Evolutionary conservation across 805 yeast species (phyloP), one percentile per base, ranked within the genome.

Genomic region (Spathaspora arborariae): DNA sequence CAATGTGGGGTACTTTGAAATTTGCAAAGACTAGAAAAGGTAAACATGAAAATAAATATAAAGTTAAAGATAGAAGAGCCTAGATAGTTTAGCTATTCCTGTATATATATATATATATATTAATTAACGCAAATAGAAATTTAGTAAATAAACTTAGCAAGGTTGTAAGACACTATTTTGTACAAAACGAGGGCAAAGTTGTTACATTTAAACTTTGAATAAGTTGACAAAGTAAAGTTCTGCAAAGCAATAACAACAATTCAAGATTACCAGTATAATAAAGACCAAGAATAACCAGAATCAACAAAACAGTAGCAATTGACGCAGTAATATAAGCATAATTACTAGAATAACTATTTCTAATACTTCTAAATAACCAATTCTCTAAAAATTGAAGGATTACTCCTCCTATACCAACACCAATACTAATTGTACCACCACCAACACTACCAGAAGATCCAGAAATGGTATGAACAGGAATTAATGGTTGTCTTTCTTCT

Each of bases 1-100:
- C 96, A 46, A 95, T 95, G 65, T 92, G 98, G 97, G 99, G 99
- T 60, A 84, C 84, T 50, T 92, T 92, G 78, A 95, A 94, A 67
- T 85, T 88, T 47, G 91, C 82, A 74, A 91, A 89, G 80, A 94
- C 98, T 13, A 84, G 99, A 72, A 82, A 85, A 57, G 95, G 96
- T 62, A 89, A 88, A 71, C 78, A 88, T 64, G 83, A 76, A 53
- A 94, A 94, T 67, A 84, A 80, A 69, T 76, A 79, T 80, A 86
- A 88, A 76, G 88, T 90, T 45, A 83, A 85, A 64, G 97, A 92
- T 68, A 85, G 98, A 74, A 57, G 58, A 53, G 57, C 50, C 8
- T 24, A n/a, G 26, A 39, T 39, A 13, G 19, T 18, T 36, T 19
- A n/a, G 24, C n/a, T 26, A 22, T 22, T 26, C 16, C 7, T 47